Base-by-base conservation (phyloP, 257 asterid species). In the Solanum chiquidenum region DNA sequence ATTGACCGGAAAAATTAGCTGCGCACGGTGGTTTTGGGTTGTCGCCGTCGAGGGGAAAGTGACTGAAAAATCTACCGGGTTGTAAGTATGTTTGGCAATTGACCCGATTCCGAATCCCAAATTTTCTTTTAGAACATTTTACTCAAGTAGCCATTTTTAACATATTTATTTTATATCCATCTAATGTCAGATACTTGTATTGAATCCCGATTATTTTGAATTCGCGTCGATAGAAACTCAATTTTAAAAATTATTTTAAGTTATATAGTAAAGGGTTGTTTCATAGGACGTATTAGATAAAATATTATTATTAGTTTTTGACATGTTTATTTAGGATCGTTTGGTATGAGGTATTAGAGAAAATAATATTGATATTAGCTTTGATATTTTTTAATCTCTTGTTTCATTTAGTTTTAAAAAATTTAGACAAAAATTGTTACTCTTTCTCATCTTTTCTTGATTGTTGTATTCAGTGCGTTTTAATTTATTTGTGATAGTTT, bases 161-260 rank as follows among this genome's bases (percentile, higher is more conserved):
- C 66, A 58, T 58, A 58, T 58, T 58, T 58, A 58, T 20, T 20
- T 55, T 55, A 55, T 55, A 20, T 20, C 64, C 64, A 8, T 55
- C 3, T 16, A 52, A 52, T 18, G 4, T 52, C 4, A 0, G n/a
- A 52, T 52, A 52, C 1, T 0, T 16, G 0, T 18, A 55, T 55
- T 55, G 7, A 55, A 55, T 4, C 0, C 0, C 2, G 10, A 55
- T 18, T 55, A 18, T 55, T 55, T 55, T 18, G 1, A 52, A 55
- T 2, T 55, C 10, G 0, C 64, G 3, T 8, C 0, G n/a, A 55
- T 18, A 18, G 4, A 18, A 7, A 0, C n/a, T 52, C 9, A 55
- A 55, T 55, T 2, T 55, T 18, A 55, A 55, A 55, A 20, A 55
- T 20, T 55, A 55, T 55, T 20, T 7, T 20, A 55, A 55, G 64